Conservation (phyloP, 129 eudicot species). For the Chrysanthemum seticuspe region DNA sequence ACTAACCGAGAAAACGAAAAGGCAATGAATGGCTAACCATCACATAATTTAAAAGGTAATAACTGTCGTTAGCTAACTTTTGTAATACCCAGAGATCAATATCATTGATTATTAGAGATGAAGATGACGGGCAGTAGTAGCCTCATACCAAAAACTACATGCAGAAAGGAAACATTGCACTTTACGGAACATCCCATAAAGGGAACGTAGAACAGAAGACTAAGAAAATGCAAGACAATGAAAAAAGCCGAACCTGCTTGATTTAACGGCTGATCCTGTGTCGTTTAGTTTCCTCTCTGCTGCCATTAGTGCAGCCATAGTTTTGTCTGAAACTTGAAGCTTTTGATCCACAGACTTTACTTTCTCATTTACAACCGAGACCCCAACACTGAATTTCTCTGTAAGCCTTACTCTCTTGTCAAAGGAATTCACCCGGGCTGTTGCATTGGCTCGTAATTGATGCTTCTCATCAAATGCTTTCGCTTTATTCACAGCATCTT, state of each 20-base stretch:
- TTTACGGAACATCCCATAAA: not conserved
- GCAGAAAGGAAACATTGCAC: too few relatives aligned
- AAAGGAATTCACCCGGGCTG: constrained; percentile 81
- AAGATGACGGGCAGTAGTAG: not conserved
- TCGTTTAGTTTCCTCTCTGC: constrained; percentile 89
- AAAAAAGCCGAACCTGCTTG: constrained; percentile 72
- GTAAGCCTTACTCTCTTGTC: constrained; percentile 82
- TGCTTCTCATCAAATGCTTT: constrained; percentile 97
- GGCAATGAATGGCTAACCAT: not conserved
- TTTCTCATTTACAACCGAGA: constrained; percentile 85
- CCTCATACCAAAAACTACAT: not conserved
- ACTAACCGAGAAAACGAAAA: not conserved
- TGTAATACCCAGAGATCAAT: constrained; percentile 3
- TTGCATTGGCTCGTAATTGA: constrained; percentile 79
- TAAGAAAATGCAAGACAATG: not conserved
- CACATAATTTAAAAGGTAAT: not conserved
- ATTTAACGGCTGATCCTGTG: constrained; percentile 97
- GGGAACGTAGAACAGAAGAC: not conserved
- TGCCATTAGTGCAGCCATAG: constrained; percentile 93
- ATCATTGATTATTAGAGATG: not conserved
- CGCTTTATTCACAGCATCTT: constrained; percentile 91
- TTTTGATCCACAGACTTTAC: constrained; percentile 94
- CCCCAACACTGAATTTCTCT: constrained; percentile 78
- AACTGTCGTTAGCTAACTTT: not conserved
- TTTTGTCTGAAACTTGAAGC: constrained; percentile 95